These are phyloP conservation scores for Fusarium sp. DNA, from an alignment of 2,329 filamentous ascomycete species.

Conservation along the genomic window DNA sequence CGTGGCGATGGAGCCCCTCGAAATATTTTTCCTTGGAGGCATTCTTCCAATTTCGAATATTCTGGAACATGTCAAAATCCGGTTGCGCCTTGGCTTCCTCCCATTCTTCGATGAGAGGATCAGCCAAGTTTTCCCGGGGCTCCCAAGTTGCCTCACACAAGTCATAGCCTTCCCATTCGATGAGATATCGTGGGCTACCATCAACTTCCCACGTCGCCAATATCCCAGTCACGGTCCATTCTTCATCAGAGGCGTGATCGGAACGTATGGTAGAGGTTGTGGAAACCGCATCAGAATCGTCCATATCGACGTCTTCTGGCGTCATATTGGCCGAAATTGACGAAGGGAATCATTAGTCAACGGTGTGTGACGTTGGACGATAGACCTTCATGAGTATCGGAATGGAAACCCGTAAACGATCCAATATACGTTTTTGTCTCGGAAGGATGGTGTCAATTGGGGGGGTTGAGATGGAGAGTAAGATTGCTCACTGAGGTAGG, in stretches of 20 bases:
- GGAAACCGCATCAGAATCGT: constrained; percentile 45
- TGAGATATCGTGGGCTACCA: constrained; percentile 47
- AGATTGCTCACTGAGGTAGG: neutral
- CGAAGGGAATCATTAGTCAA: neutral
- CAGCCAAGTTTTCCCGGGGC: constrained; percentile 56
- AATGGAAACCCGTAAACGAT: neutral
- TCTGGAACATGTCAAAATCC: constrained; percentile 51
- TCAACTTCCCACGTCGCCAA: constrained; percentile 56
- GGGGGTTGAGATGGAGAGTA: neutral
- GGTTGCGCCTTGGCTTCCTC: constrained; percentile 52
- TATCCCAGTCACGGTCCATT: constrained; percentile 64
- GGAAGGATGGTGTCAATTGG: neutral
- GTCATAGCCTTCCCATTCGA: constrained; percentile 52
- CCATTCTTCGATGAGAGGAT: constrained; percentile 57
- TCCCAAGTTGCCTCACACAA: constrained; percentile 61
- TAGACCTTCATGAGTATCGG: neutral
- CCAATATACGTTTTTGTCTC: neutral
- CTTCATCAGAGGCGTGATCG: constrained; percentile 52
- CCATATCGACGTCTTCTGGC: constrained; percentile 5
- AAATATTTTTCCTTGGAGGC: constrained; percentile 45
- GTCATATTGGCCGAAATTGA: neutral
- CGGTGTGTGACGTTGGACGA: neutral
- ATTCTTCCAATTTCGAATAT: constrained; percentile 52
- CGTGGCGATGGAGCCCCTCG: constrained; percentile 52
- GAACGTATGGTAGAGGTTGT: constrained; percentile 50